Percentiles rank a stretch among this genome's conserved stretches.
Evolutionary conservation across 1,139 yeast genomes (phyloP).

Genomic region (Suhomyces choctaworum): DNA sequence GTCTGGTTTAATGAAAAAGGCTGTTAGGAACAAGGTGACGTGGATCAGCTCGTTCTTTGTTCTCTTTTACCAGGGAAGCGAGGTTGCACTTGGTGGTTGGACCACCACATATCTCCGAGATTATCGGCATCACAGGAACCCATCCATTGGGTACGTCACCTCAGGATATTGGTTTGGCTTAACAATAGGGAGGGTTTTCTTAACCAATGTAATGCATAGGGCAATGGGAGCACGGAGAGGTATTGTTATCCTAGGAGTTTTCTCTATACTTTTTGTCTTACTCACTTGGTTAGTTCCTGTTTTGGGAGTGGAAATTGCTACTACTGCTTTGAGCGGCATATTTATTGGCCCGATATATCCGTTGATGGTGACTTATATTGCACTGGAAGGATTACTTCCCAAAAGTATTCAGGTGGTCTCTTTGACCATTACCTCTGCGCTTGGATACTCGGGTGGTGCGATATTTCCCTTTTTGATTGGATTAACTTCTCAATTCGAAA

Average conservation of each 20-base stretch:
- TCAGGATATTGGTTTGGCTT: conserved; percentile 76
- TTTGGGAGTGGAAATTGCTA: conserved; percentile 22
- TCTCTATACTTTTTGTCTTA: conserved; percentile 37
- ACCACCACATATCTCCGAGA: conserved; percentile 61
- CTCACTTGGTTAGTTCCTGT: conserved; percentile 49
- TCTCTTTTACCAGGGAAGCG: conserved; percentile 67
- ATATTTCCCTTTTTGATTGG: conserved; percentile 59
- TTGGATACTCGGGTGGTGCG: conserved; percentile 64
- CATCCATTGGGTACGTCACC: conserved; percentile 59
- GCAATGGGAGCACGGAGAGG: conserved; percentile 53
- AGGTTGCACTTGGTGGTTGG: conserved; percentile 73
- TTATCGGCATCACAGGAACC: conserved; percentile 49
- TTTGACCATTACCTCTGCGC: conserved; percentile 56
- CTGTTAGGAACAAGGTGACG: conserved; percentile 45
- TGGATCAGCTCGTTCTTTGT: conserved; percentile 59
- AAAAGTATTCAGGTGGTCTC: conserved; percentile 55
- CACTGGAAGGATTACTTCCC: conserved; percentile 44
- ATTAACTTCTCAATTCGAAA: conserved; percentile 49
- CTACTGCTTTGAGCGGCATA: conserved; percentile 50
- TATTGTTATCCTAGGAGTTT: conserved; percentile 33
- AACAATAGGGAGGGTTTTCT: conserved; percentile 56
- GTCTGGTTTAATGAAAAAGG: conserved; percentile 16
- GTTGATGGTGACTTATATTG: conserved; percentile 48
- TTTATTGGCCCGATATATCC: conserved; percentile 59
- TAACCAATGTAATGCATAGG: conserved; percentile 44